Conservation (phyloP, 2,329 filamentous ascomycete species). For the Triangularia verruculosa region DNA sequence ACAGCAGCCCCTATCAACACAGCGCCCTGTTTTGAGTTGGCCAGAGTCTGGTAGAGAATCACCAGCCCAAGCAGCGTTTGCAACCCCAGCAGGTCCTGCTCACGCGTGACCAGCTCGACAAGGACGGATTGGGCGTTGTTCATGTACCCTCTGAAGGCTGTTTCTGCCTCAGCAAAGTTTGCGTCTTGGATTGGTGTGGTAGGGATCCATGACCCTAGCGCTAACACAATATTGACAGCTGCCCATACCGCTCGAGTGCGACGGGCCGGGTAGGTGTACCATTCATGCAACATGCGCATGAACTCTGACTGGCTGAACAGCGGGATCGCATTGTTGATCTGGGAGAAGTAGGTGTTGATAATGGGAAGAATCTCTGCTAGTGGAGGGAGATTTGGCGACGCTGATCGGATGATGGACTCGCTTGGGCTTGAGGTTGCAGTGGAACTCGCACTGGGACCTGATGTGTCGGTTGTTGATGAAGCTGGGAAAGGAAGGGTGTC, state of each 20-base stretch:
- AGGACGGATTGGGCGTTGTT: conserved; percentile 23
- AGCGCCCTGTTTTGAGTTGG: conserved; percentile 24
- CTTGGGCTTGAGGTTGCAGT: neutral
- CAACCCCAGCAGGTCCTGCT: conserved; percentile 26
- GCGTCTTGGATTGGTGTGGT: neutral
- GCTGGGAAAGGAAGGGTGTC: neutral
- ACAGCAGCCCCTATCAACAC: conserved; percentile 27
- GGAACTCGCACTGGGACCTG: neutral
- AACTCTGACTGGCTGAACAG: conserved; percentile 23
- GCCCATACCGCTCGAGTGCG: conserved; percentile 25
- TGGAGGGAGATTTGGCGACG: conserved; percentile 17
- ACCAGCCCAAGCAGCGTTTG: conserved; percentile 29
- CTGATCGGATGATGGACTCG: neutral
- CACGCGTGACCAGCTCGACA: conserved; percentile 23
- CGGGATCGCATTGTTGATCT: conserved; percentile 22
- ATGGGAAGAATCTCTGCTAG: conserved; percentile 21
- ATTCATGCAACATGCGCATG: conserved; percentile 24
- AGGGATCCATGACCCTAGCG: conserved; percentile 16
- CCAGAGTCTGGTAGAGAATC: conserved; percentile 24
- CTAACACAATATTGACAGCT: conserved; percentile 28
- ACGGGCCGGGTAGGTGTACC: conserved; percentile 21
- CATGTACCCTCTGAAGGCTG: conserved; percentile 7
- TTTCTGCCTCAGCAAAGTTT: neutral
- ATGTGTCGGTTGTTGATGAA: neutral
- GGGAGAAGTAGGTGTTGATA: conserved; percentile 23